These are phyloP conservation scores for Allium sativum DNA, from an alignment of 106 monocot species.

Conservation along the genomic window DNA sequence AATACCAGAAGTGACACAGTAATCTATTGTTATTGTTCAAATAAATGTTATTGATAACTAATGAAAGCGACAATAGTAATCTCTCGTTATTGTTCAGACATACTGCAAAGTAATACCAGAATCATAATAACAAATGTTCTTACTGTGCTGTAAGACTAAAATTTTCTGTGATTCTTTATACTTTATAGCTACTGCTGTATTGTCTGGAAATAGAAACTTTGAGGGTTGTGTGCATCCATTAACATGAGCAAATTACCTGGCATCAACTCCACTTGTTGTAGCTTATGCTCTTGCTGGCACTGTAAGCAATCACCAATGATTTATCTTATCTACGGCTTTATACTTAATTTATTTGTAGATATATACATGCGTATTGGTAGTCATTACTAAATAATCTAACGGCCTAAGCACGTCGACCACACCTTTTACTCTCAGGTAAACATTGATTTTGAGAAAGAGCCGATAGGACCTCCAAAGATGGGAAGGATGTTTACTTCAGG, in stretches of 20 bases:
- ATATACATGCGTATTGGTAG: too few relatives aligned
- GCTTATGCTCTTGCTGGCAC: slow-evolving; percentile 98
- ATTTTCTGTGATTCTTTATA: slow-evolving; percentile 28
- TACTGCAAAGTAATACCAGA: slow-evolving; percentile 10
- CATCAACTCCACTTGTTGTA: slow-evolving; percentile 86
- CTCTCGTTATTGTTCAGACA: too few relatives aligned
- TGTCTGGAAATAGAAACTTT: slow-evolving; percentile 93
- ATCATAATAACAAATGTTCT: slow-evolving; percentile 26
- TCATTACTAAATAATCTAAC: too few relatives aligned
- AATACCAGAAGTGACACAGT: too few relatives aligned
- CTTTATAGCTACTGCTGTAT: slow-evolving; percentile 81
- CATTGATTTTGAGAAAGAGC: slow-evolving; percentile 76
- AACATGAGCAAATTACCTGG: slow-evolving; percentile 93
- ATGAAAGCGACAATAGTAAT: too few relatives aligned
- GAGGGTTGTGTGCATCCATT: slow-evolving; percentile 89
- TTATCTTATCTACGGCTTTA: neutral
- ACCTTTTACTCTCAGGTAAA: slow-evolving; percentile 21
- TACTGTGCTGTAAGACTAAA: slow-evolving; percentile 2
- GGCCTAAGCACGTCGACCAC: too few relatives aligned
- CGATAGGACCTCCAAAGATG: slow-evolving; percentile 73
- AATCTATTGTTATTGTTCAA: too few relatives aligned
- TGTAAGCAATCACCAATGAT: slow-evolving; percentile 21
- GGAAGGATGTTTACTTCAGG: slow-evolving; percentile 61
- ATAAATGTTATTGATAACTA: too few relatives aligned
- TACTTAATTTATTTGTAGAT: neutral